These are phyloP conservation scores for Pseudozyma pruni DNA, from an alignment of 1,284 basidiomycete genomes.

Conservation along the genomic window DNA sequence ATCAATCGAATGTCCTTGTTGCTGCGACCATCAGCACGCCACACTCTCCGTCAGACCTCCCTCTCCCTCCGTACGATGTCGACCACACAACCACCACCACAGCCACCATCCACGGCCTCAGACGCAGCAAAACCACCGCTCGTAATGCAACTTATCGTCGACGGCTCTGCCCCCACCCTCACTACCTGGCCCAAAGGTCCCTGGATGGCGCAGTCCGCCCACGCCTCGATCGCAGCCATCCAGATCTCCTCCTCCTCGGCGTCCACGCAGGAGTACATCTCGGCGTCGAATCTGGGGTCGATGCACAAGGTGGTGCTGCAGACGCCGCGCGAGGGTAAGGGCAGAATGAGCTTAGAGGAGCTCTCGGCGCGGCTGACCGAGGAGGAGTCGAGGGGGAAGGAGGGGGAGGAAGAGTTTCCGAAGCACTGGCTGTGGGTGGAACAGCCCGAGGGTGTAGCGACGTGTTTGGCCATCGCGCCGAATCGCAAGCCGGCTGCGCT, in stretches of 20 bases:
- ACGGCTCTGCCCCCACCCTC: conserved; percentile 15
- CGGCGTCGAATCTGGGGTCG: conserved; percentile 26
- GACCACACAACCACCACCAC: neutral
- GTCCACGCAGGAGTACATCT: conserved; percentile 45
- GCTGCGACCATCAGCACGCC: neutral
- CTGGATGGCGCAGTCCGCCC: conserved; percentile 73
- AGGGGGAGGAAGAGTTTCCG: conserved; percentile 49
- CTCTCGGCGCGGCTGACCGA: conserved; percentile 63
- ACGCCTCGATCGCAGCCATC: conserved; percentile 71
- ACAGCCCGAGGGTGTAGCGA: conserved; percentile 72
- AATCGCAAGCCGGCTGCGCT: conserved; percentile 70
- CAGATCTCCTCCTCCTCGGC: conserved; percentile 21
- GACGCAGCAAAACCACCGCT: conserved; percentile 30
- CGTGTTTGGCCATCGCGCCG: conserved; percentile 73
- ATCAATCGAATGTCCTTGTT: neutral
- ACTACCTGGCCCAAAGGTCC: conserved; percentile 73
- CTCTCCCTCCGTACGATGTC: conserved; percentile 8
- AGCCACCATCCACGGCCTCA: neutral
- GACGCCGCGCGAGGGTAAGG: conserved; percentile 45
- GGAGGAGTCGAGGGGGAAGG: conserved; percentile 1
- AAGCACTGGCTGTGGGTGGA: conserved; percentile 72
- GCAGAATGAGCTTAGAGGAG: conserved; percentile 48
- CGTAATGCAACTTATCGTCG: conserved; percentile 66
- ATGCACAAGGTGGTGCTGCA: conserved; percentile 67
- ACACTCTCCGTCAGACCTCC: neutral